These are phyloP conservation scores for Penicillium rolfsii DNA, from an alignment of 2,329 filamentous ascomycete genomes.

Conservation along the genomic window DNA sequence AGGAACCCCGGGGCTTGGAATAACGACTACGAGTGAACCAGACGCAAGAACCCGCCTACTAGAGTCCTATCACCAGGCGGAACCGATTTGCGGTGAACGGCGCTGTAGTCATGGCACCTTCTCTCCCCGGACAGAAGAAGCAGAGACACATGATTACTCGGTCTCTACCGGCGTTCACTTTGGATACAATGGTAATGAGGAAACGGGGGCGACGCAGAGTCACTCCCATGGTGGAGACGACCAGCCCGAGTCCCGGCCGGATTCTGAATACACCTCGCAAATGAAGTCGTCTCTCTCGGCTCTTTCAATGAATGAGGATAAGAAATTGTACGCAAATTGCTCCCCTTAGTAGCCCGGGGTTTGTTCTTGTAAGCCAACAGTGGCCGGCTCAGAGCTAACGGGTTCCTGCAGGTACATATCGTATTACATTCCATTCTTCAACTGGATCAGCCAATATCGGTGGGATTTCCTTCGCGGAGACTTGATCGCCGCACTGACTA, in stretches of 20 bases:
- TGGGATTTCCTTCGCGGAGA: conserved; percentile 83
- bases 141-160: conserved; percentile 53
- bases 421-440: conserved; percentile 90
- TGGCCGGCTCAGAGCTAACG: conserved; percentile 13
- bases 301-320: conserved; percentile 73
- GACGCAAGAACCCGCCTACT: conserved; percentile 44
- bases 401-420: conserved; percentile 70
- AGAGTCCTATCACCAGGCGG: conserved; percentile 43
- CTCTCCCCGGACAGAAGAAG: conserved; percentile 67
- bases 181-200: conserved; percentile 41
- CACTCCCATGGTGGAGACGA: conserved; percentile 44
- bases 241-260: conserved; percentile 47
- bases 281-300: conserved; percentile 72
- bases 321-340: conserved; percentile 65
- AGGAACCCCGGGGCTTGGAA: conserved; percentile 12
- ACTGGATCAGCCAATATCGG: conserved; percentile 87
- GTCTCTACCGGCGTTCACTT: conserved; percentile 33
- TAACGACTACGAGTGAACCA: conserved; percentile 23
- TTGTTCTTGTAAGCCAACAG: conserved; percentile 5
- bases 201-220: conserved; percentile 17
- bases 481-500: conserved; percentile 84
- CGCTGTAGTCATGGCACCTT: conserved; percentile 75
- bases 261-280: conserved; percentile 68
- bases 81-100: conserved; percentile 45
- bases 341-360: background rate